These are phyloP conservation scores for Zarea fungicola DNA, from an alignment of 2,329 filamentous ascomycete species.

Conservation along the genomic window DNA sequence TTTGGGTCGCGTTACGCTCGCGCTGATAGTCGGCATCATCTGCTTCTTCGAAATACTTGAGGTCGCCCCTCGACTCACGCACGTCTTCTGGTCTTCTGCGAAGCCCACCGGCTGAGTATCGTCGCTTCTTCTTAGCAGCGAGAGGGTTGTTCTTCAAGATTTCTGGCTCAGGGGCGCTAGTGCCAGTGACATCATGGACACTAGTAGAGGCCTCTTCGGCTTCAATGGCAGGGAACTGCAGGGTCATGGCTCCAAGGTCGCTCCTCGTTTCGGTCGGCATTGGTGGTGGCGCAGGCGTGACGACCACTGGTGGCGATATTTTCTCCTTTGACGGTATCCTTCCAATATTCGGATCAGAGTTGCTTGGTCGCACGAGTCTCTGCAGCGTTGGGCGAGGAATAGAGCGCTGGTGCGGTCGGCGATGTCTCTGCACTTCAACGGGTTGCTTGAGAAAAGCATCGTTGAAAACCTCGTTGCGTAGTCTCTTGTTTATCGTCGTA, in stretches of 20 bases:
- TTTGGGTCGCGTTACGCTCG: background rate
- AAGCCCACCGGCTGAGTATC: slow-evolving; percentile 83
- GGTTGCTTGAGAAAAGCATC: slow-evolving; percentile 85
- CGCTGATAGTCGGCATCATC: slow-evolving; percentile 65
- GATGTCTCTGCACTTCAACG: slow-evolving; percentile 73
- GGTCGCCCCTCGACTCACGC: slow-evolving; percentile 61
- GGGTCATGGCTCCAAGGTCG: slow-evolving; percentile 26
- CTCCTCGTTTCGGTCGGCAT: slow-evolving; percentile 26
- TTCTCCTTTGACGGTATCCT: slow-evolving; percentile 10
- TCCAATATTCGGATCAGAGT: slow-evolving; percentile 38
- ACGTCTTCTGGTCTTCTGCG: slow-evolving; percentile 70
- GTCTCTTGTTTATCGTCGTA: slow-evolving; percentile 80
- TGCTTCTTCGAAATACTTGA: slow-evolving; percentile 89
- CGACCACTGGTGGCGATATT: background rate
- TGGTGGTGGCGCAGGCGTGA: background rate
- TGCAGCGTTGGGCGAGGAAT: slow-evolving; percentile 51
- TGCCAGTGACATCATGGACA: slow-evolving; percentile 54
- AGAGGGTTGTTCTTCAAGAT: slow-evolving; percentile 40
- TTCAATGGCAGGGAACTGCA: slow-evolving; percentile 22
- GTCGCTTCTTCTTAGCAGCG: slow-evolving; percentile 52
- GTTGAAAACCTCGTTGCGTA: slow-evolving; percentile 87
- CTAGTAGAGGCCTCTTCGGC: slow-evolving; percentile 33
- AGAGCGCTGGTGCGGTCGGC: slow-evolving; percentile 62
- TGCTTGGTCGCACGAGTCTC: slow-evolving; percentile 39
- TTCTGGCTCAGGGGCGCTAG: slow-evolving; percentile 60